Percentiles rank a stretch among this genome's conserved stretches.
Conservation (phyloP, 164 flowering plant species). For the Dillenia suffruticosa region DNA sequence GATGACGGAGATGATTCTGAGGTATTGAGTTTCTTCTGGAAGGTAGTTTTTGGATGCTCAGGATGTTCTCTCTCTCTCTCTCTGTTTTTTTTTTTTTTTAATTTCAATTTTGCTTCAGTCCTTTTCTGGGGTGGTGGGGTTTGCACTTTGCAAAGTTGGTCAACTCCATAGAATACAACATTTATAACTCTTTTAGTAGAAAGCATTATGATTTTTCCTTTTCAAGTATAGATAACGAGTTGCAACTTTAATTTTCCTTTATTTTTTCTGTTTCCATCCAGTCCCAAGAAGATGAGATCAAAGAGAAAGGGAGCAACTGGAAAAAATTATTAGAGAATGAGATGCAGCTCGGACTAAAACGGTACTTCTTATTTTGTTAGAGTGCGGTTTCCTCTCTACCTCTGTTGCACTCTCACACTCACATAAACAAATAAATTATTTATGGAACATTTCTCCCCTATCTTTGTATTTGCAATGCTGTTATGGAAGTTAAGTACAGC, state of each 20-base stretch:
- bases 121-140: neutral
- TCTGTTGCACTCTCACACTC: no score
- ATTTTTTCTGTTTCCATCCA: constrained; percentile 22
- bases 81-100: no score
- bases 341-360: constrained; percentile 86
- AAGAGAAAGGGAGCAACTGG: constrained; percentile 81
- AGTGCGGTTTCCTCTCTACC: neutral
- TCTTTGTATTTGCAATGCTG: no score
- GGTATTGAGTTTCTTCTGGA: constrained; percentile 30
- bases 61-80: neutral
- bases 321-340: constrained; percentile 64
- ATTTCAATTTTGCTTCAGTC: neutral
- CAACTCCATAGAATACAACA: neutral
- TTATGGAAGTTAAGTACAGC: no score
- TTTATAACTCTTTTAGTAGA: neutral
- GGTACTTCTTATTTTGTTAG: constrained; percentile 32
- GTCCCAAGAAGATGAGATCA: constrained; percentile 95
- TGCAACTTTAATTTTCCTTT: neutral
- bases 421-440: no score
- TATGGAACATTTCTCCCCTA: no score
- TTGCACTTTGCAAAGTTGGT: neutral
- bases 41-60: neutral
- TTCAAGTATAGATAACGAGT: constrained; percentile 1
- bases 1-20: constrained; percentile 52
- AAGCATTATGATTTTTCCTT: neutral